phyloP scores from a whole-genome alignment of 768 basidiomycete genomes.

The Rubroboletus pulcherrimus region DNA sequence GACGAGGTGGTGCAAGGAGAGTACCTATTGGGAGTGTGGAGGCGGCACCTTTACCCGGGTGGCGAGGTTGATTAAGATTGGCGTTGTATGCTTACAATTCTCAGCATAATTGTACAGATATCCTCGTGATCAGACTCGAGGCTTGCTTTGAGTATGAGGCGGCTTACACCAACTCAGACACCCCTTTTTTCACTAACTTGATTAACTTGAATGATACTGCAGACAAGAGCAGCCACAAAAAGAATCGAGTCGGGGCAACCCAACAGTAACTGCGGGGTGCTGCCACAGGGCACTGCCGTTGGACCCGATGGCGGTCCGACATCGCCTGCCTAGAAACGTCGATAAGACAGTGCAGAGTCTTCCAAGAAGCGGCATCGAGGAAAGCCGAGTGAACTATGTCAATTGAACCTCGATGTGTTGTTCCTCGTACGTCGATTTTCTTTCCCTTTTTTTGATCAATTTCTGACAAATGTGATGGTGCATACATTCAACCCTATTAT shows the following conservation, averaged over 20 bases:
- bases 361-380: background rate
- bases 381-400: background rate
- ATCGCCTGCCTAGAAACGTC: background rate
- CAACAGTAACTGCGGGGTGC: no score
- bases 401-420: conserved; percentile 7
- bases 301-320: background rate
- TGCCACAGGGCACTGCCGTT: no score
- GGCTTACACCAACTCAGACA: no score
- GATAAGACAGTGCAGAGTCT: background rate
- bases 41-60: conserved; percentile 48
- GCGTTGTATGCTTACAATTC: conserved; percentile 12
- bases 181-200: background rate
- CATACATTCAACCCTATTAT: conserved; percentile 35
- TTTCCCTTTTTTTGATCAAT: background rate
- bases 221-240: background rate
- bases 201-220: background rate
- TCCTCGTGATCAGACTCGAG: background rate
- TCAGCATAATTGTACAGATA: conserved; percentile 26
- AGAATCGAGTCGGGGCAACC: background rate
- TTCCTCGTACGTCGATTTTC: background rate
- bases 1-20: conserved; percentile 54
- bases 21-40: conserved; percentile 67
- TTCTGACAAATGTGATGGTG: background rate
- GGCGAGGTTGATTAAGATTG: conserved; percentile 44
- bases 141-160: no score